Conservation (phyloP, 2,329 filamentous ascomycete species). For the Ophiostoma novo-ulmi region DNA sequence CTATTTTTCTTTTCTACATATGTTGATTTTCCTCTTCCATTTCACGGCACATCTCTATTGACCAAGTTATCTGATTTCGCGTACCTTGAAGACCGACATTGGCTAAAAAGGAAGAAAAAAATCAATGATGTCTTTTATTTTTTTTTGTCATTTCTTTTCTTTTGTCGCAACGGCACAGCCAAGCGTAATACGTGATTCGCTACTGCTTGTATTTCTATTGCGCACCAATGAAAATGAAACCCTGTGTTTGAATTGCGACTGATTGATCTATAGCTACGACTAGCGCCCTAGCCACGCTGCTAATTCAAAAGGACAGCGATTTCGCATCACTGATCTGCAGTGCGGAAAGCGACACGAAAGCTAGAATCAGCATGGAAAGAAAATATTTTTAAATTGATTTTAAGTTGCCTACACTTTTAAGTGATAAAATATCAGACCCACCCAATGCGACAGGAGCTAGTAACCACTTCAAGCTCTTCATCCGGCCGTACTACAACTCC, state of each 20-base stretch:
- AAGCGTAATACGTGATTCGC: constrained; percentile 18
- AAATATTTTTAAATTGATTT: background rate
- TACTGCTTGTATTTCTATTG: background rate
- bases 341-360: background rate
- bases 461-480: constrained; percentile 3
- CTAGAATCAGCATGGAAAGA: background rate
- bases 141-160: background rate
- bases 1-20: background rate
- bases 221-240: background rate
- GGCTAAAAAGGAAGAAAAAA: too few relatives aligned
- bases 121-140: too few relatives aligned
- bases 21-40: background rate
- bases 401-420: background rate
- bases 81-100: background rate
- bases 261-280: background rate
- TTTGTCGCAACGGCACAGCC: background rate
- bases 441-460: constrained; percentile 4
- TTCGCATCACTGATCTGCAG: constrained; percentile 9
- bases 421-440: background rate
- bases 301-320: background rate
- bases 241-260: background rate
- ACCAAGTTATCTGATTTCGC: constrained; percentile 7
- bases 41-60: background rate
- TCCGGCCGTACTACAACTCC: background rate
- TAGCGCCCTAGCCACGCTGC: background rate